Base-by-base conservation (phyloP, 345 rosid genomes). In the Psidium guajava region DNA sequence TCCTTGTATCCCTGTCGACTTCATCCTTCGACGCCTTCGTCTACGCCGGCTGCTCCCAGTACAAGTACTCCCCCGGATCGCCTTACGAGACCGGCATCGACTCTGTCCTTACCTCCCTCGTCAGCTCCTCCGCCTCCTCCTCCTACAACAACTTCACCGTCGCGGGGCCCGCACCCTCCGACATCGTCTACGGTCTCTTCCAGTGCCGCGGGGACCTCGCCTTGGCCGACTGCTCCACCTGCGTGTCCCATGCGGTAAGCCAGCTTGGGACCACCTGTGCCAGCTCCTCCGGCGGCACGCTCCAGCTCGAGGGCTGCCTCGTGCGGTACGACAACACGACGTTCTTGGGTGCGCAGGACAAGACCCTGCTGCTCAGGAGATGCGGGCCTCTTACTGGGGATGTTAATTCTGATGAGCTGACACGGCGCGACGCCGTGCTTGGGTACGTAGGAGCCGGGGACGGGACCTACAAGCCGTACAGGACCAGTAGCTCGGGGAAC, bases 131-230 rank as follows among this genome's bases (percentile, higher is more conserved):
- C 18, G 94, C 91, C 88, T 86, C 88, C 61, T 58, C 85, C 44
- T 84, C 85, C 86, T 64, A 74, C 56, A 87, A 90, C 86, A 95
- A 91, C 92, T 91, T 86, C 88, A 92, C 92, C 92, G 85, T 88
- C 86, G 93, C 96, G 50, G 87, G 91, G 69, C 89, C 90, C 13
- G 86, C 91, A 52, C 85, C 93, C 44, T 83, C 85, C 85, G 94
- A 92, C 85, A 89, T 93, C 28, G 84, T 94, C 50, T 93, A 92
- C 87, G 98, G 98, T 32, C 90, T 96, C 9, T 97, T 85, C 91
- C 99, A 97, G 90, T 97, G 99, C 87, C 95, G 97, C 0, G 98
- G 95, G 0, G 98, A 97, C 95, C 96, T 96, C 55, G 89, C 83
- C 87, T 82, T 84, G 83, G 90, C 87, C 11, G 94, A 91, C 83